Evolutionary conservation across 2,329 filamentous ascomycete species (phyloP).

Genomic region (Stachybotrys chlorohalonatus): DNA sequence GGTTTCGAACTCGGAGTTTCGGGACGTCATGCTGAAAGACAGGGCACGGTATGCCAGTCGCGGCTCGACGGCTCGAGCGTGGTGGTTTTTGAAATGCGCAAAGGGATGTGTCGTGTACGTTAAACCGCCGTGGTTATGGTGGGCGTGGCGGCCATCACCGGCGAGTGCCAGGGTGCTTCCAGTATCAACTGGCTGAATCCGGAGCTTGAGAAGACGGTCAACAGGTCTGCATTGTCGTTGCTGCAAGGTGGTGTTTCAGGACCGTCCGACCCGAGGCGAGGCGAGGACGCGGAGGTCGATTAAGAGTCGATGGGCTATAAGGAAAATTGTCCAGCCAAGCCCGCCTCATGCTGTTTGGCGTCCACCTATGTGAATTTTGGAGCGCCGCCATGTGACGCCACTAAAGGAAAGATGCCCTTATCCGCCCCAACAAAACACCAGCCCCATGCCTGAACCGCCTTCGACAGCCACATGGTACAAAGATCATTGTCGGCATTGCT

Average conservation of each 20-base stretch:
- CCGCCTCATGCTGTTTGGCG: too few species aligned
- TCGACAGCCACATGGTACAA: neutral
- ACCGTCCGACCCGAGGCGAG: too few species aligned
- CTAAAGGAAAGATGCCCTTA: neutral
- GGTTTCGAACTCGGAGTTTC: constrained; percentile 19
- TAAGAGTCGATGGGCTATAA: too few species aligned
- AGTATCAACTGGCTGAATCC: neutral
- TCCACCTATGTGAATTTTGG: neutral
- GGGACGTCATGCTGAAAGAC: constrained; percentile 23
- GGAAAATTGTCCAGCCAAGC: too few species aligned
- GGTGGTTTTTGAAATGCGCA: constrained; percentile 1
- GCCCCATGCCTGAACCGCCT: neutral
- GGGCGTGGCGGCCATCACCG: constrained; percentile 13
- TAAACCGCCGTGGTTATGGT: neutral
- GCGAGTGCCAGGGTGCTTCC: neutral
- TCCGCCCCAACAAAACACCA: too few species aligned
- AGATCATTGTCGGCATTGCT: too few species aligned
- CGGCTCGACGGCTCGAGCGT: constrained; percentile 7
- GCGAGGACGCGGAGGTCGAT: too few species aligned
- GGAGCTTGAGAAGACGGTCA: too few species aligned
- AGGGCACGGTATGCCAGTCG: constrained; percentile 11
- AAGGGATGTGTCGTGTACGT: neutral
- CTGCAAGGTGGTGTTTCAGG: too few species aligned
- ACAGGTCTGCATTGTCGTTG: too few species aligned
- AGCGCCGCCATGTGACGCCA: neutral